Evolutionary conservation across 495 filamentous ascomycete genomes (phyloP), one percentile per base, ranked within the genome.

Genomic region (Articulospora tetracladia): DNA sequence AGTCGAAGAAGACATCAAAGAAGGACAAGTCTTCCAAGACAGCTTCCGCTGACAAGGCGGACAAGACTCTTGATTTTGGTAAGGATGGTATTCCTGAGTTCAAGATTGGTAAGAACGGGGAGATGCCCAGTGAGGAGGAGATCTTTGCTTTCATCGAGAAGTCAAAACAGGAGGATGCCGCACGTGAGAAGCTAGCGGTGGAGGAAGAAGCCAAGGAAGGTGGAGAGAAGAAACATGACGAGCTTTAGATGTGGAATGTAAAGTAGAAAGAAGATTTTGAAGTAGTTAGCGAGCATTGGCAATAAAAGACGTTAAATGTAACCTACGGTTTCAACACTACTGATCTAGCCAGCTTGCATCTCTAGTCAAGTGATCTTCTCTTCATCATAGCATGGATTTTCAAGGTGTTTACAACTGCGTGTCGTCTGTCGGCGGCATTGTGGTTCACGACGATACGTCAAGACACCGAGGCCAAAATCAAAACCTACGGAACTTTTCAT

Each of bases 1-100:
- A 76, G 65, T 66, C 72, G 39, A 73, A 70, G 53, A 69, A 70
- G 47, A 71, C 77, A 34, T 73, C 76, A 66, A 66, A 69, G 19
- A 76, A 69, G 54, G 72, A 70, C 53, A 70, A 72, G 49, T 67
- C 62, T 54, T 64, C 68, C 10, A 69, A 75, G 69, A 66, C 65
- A 0, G 48, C 46, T 6, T 49, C 64, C 1, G 58, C 58, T 6
- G 53, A 46, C 28, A 60, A 56, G 15, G 50, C 56, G 6, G 66
- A 46, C 34, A 58, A 57, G 51, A 57, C 59, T 0, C 0, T 61
- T 1, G 63, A 55, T 20, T 59, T 59, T n/a, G 50, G 26, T 11
- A 59, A 58, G 8, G 44, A 57, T 20, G 55, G 55, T 2, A 55
- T 44, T 24, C 52, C 53, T 32, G 24, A 28, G 3, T 64, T 67